Evolutionary conservation across 257 asterid species (phyloP).

Genomic region (Solanum etuberosum): DNA sequence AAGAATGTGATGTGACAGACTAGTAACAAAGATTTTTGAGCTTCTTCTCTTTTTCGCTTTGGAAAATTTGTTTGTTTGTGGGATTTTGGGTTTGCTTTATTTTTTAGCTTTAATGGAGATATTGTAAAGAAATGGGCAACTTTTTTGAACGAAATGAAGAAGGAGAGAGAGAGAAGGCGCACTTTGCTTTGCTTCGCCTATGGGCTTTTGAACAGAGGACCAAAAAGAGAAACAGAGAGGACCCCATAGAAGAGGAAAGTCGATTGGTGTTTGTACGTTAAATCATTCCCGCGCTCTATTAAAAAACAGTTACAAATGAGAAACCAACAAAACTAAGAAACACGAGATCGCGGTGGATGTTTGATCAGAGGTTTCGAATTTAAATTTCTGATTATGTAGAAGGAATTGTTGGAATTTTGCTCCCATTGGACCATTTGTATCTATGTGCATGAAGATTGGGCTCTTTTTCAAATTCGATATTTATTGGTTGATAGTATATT

Average conservation of each 20-base stretch:
- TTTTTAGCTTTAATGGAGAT: neutral
- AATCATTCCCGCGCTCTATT: neutral
- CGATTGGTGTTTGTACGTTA: neutral
- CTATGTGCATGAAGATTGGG: neutral
- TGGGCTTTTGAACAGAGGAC: neutral
- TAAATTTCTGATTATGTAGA: no score
- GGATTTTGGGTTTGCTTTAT: neutral
- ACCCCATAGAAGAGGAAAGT: neutral
- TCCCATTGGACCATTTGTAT: neutral
- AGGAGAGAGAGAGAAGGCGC: conserved; percentile 5
- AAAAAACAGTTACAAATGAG: neutral
- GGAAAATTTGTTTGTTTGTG: neutral
- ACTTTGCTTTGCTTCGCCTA: conserved; percentile 18
- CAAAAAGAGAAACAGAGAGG: neutral
- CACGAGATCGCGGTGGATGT: neutral
- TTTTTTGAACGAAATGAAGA: conserved; percentile 5
- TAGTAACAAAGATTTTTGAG: neutral
- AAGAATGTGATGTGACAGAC: conserved; percentile 35
- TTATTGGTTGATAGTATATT: no score
- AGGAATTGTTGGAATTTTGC: neutral
- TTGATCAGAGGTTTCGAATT: neutral
- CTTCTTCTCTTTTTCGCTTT: neutral
- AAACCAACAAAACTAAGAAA: neutral
- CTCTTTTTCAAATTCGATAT: no score
- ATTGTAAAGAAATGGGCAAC: conserved; percentile 6